These are phyloP conservation scores for Parastagonospora nodorum DNA, from an alignment of 2,329 filamentous ascomycete genomes.

Conservation along the genomic window DNA sequence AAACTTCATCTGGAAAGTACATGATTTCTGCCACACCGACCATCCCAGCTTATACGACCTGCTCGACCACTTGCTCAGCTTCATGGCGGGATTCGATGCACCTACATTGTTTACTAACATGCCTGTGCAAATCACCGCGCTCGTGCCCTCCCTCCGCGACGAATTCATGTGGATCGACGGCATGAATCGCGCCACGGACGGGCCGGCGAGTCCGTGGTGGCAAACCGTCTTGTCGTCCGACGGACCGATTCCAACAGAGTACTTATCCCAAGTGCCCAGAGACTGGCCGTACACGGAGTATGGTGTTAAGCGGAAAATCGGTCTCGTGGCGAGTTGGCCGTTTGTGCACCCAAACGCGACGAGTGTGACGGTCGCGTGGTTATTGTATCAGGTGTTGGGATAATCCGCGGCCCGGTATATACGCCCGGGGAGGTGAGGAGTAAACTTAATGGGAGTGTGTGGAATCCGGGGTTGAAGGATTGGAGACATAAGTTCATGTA, in stretches of 20 bases:
- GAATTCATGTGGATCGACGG: not conserved
- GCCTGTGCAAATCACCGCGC: not conserved
- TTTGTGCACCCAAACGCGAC: conserved; percentile 4
- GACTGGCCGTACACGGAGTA: conserved; percentile 17
- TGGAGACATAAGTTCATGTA: not conserved
- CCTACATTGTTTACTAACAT: not conserved
- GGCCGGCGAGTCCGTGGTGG: not conserved
- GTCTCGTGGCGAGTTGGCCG: conserved; percentile 1
- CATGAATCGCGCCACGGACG: not conserved
- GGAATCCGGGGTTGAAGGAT: conserved; percentile 1
- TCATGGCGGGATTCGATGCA: not conserved
- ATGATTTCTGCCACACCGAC: conserved; percentile 8
- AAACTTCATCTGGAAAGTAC: conserved; percentile 1
- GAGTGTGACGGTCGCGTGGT: conserved; percentile 5
- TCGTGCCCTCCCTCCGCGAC: not conserved
- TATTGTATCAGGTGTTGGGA: conserved; percentile 1
- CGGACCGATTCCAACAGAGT: conserved; percentile 4
- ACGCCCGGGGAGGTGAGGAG: not conserved
- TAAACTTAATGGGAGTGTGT: not conserved
- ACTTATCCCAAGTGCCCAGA: conserved; percentile 10
- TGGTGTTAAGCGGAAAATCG: not conserved
- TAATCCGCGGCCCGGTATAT: conserved; percentile 9
- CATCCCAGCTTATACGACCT: not conserved
- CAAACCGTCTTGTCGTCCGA: not conserved
- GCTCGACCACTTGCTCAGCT: not conserved